phyloP scores from a whole-genome alignment of 2,329 filamentous ascomycete genomes.

The Dactylellina sp. region DNA sequence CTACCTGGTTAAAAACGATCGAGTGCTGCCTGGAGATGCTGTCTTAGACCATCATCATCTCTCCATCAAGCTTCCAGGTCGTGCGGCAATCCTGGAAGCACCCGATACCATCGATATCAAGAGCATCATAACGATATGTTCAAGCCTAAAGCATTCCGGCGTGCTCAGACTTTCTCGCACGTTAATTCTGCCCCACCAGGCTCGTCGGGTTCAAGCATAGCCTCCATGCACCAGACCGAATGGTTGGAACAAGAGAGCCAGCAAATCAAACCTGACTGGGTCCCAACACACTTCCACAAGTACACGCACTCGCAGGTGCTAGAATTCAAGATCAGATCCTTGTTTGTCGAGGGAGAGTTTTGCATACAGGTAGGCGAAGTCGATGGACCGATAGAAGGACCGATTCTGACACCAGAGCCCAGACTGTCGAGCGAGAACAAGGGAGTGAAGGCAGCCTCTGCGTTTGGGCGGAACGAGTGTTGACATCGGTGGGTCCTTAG shows the following conservation, averaged over 20 bases:
- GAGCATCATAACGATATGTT: slow-evolving; percentile 24
- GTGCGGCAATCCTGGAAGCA: too few relatives aligned
- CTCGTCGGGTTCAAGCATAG: slow-evolving; percentile 8
- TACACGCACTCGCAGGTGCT: slow-evolving; percentile 18
- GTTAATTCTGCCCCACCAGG: neutral
- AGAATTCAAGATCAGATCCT: slow-evolving; percentile 3
- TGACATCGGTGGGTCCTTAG: neutral
- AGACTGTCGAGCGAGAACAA: neutral
- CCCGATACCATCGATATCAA: too few relatives aligned
- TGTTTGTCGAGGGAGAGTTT: slow-evolving; percentile 62
- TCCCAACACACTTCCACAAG: neutral
- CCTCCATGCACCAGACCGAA: neutral
- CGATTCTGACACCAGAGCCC: neutral
- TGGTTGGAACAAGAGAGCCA: neutral
- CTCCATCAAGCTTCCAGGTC: slow-evolving; percentile 5
- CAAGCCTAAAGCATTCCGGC: neutral
- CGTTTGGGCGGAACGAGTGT: neutral
- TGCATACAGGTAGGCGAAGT: neutral
- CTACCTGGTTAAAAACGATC: neutral
- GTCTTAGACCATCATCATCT: neutral
- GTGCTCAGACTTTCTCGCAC: neutral
- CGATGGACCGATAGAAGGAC: too few relatives aligned
- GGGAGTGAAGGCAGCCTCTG: neutral
- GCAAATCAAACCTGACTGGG: slow-evolving; percentile 2
- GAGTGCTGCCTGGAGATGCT: slow-evolving; percentile 35